phyloP scores from a whole-genome alignment of 2,329 filamentous ascomycete species.

The Pseudofabraea citricarpa region DNA sequence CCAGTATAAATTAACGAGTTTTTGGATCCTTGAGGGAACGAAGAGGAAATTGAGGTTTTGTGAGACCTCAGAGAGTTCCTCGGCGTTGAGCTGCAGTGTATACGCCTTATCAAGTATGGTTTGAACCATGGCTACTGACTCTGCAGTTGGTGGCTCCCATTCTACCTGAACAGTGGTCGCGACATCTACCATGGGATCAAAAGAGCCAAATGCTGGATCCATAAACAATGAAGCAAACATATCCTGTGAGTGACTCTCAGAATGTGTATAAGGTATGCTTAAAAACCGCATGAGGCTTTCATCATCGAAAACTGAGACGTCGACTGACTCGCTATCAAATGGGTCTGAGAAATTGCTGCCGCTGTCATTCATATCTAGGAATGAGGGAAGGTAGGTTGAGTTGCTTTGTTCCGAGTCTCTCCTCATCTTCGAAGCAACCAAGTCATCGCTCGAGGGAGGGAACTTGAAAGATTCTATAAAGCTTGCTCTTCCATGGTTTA shows the following conservation, averaged over 20 bases:
- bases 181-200: constrained; percentile 1
- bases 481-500: constrained; percentile 39
- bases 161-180: constrained; percentile 6
- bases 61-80: constrained; percentile 34
- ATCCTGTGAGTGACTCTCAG: constrained; percentile 10
- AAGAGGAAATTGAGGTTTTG: constrained; percentile 33
- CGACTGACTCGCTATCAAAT: constrained; percentile 13
- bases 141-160: constrained; percentile 32
- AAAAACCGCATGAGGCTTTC: constrained; percentile 16
- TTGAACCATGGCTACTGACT: constrained; percentile 33
- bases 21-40: constrained; percentile 34
- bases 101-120: constrained; percentile 33
- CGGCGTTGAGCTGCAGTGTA: constrained; percentile 31
- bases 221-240: constrained; percentile 7
- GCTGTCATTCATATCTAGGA: constrained; percentile 11
- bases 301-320: constrained; percentile 16
- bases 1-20: constrained; percentile 37
- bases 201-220: constrained; percentile 2
- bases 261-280: constrained; percentile 11
- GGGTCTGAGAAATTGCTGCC: constrained; percentile 12
- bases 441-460: constrained; percentile 33
- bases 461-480: constrained; percentile 40
- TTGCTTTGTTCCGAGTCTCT: constrained; percentile 23
- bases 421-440: constrained; percentile 31
- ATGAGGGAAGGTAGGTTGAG: constrained; percentile 13